Evolutionary conservation across 768 basidiomycete genomes (phyloP).

Genomic region (Mycena venus): DNA sequence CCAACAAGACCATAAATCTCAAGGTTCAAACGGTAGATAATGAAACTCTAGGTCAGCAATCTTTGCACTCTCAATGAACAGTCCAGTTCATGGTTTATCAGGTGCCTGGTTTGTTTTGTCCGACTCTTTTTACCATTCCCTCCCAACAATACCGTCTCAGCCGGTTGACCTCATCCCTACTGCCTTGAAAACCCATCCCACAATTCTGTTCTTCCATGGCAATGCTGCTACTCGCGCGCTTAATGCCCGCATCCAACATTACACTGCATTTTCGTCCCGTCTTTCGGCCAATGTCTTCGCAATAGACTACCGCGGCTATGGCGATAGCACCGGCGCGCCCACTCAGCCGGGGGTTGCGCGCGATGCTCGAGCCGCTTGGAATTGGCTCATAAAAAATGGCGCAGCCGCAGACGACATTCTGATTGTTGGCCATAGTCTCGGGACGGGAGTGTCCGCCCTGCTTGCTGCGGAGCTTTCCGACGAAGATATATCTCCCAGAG

Average conservation of each 20-base stretch:
- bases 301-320: conserved; percentile 95
- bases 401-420: conserved; percentile 65
- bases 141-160: conserved; percentile 53
- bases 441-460: conserved; percentile 73
- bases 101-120: conserved; percentile 89
- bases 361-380: conserved; percentile 84
- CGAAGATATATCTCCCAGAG: conserved; percentile 56
- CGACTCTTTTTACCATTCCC: conserved; percentile 69
- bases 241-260: conserved; percentile 74
- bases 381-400: conserved; percentile 68
- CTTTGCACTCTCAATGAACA: neutral
- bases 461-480: conserved; percentile 62
- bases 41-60: conserved; percentile 63
- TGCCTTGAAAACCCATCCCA: conserved; percentile 74
- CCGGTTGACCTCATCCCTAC: conserved; percentile 59
- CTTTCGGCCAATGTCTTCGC: conserved; percentile 83
- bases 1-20: conserved; percentile 83
- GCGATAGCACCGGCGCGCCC: conserved; percentile 85
- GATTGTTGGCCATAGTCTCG: conserved; percentile 82
- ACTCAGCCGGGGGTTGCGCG: conserved; percentile 78
- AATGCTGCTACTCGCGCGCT: conserved; percentile 87
- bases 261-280: conserved; percentile 74
- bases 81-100: neutral
- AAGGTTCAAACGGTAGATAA: conserved; percentile 82
- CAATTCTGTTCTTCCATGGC: conserved; percentile 94